Conservation (phyloP, 768 basidiomycete genomes). For the Russula ochroleuca region DNA sequence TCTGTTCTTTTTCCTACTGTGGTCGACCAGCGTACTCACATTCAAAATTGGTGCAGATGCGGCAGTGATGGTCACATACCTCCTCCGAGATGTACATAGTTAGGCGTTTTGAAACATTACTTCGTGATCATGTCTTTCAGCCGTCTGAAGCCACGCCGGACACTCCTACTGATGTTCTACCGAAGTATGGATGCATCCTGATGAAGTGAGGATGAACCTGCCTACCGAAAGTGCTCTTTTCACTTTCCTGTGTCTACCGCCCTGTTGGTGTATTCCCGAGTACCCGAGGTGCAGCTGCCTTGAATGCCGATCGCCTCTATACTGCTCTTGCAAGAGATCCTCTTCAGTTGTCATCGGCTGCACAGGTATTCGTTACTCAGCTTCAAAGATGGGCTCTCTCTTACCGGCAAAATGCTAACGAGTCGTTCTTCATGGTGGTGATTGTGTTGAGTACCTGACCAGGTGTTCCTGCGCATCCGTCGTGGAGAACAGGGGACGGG, state of each 20-base stretch:
- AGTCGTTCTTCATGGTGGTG: constrained; percentile 8
- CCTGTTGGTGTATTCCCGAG: neutral
- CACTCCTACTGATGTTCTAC: constrained; percentile 19
- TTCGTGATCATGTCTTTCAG: constrained; percentile 23
- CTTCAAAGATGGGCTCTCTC: neutral
- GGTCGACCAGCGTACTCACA: constrained; percentile 3
- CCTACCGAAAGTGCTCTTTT: constrained; percentile 13
- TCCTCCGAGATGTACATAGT: neutral
- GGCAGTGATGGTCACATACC: neutral
- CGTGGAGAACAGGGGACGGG: neutral
- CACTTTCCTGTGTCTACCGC: constrained; percentile 1
- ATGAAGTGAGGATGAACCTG: neutral
- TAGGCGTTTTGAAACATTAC: constrained; percentile 1
- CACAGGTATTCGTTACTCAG: constrained; percentile 13
- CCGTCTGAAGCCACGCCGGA: constrained; percentile 20
- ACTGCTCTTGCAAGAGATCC: constrained; percentile 26
- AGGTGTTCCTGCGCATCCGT: constrained; percentile 24
- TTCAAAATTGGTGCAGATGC: constrained; percentile 10
- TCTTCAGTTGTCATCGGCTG: constrained; percentile 28
- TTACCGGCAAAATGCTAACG: constrained; percentile 22
- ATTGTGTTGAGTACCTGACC: constrained; percentile 11
- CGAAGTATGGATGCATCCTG: constrained; percentile 9
- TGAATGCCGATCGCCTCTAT: constrained; percentile 23
- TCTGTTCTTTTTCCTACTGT: neutral
- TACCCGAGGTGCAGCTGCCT: constrained; percentile 23